phyloP scores from a whole-genome alignment of 441 rosid genomes.

The Raphanus hybrid region DNA sequence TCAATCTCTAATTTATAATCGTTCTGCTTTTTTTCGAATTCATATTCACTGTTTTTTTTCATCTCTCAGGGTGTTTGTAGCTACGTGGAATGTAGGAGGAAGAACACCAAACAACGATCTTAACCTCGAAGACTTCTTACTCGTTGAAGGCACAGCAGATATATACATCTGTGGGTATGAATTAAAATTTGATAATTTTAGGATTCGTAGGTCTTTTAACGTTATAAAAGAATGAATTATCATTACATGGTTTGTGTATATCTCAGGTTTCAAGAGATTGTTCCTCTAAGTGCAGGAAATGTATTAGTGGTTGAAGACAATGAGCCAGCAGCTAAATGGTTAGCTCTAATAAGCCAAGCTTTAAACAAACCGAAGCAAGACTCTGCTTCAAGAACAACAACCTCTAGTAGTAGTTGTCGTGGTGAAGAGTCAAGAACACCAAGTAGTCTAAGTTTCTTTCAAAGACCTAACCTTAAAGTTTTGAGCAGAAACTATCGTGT shows the following conservation, averaged over 20 bases:
- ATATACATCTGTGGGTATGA: conserved; percentile 90
- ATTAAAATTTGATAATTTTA: neutral
- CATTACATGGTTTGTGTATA: neutral
- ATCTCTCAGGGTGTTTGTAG: conserved; percentile 66
- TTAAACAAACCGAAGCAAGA: conserved; percentile 64
- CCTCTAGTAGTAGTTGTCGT: conserved; percentile 32
- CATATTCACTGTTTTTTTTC: conserved; percentile 9
- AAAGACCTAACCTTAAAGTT: conserved; percentile 77
- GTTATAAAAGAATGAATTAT: neutral
- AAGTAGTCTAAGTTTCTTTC: conserved; percentile 55
- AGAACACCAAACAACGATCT: conserved; percentile 67
- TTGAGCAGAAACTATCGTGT: conserved; percentile 66
- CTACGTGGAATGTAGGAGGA: conserved; percentile 98
- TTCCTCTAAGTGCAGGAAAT: conserved; percentile 91
- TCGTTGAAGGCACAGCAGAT: conserved; percentile 80
- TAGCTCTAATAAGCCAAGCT: conserved; percentile 77
- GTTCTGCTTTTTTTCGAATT: conserved; percentile 5
- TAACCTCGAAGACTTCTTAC: conserved; percentile 83
- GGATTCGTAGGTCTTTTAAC: neutral
- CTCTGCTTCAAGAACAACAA: conserved; percentile 40
- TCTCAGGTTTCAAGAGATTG: conserved; percentile 93
- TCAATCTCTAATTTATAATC: neutral
- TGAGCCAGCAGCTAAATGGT: conserved; percentile 89
- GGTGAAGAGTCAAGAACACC: conserved; percentile 57
- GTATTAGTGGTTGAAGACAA: conserved; percentile 59